Conservation (phyloP, 2,329 filamentous ascomycete species). For the Dactylellina cionopaga region DNA sequence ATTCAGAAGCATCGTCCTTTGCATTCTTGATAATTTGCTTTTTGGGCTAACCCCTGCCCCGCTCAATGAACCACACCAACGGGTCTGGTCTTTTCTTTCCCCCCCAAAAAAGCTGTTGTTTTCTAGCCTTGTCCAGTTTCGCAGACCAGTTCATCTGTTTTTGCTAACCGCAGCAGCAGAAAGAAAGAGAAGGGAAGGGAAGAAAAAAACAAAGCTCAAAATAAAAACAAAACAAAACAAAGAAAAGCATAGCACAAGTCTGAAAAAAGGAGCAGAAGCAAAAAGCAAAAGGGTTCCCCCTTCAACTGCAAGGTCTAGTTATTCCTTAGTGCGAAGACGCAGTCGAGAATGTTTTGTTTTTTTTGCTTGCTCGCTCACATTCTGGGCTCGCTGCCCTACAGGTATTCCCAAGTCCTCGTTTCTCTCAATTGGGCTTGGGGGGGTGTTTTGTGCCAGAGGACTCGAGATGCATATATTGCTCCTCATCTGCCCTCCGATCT, state of each 20-base stretch:
- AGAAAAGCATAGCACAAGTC: background rate
- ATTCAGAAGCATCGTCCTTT: slow-evolving; percentile 43
- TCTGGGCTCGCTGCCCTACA: slow-evolving; percentile 37
- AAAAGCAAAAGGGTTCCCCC: slow-evolving; percentile 19
- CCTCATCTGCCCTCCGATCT: slow-evolving; percentile 46
- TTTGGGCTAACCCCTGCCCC: slow-evolving; percentile 40
- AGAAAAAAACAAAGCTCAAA: slow-evolving; percentile 8
- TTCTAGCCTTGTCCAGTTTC: slow-evolving; percentile 27
- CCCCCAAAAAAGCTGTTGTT: slow-evolving; percentile 8
- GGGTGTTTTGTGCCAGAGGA: slow-evolving; percentile 28
- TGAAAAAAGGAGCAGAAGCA: slow-evolving; percentile 37
- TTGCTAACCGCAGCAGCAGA: slow-evolving; percentile 40
- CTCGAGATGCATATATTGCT: slow-evolving; percentile 53
- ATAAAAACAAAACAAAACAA: slow-evolving; percentile 6
- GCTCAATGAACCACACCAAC: slow-evolving; percentile 36
- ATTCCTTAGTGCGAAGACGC: slow-evolving; percentile 34
- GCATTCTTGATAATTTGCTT: slow-evolving; percentile 30
- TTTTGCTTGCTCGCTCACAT: slow-evolving; percentile 9
- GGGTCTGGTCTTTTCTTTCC: slow-evolving; percentile 35
- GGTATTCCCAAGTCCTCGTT: slow-evolving; percentile 40
- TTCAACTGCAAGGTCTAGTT: slow-evolving; percentile 33
- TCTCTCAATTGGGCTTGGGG: slow-evolving; percentile 49
- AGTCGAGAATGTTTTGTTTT: slow-evolving; percentile 40
- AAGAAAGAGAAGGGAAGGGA: background rate
- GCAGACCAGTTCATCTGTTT: slow-evolving; percentile 6